phyloP scores from a whole-genome alignment of 106 monocot species.

The Platanthera guangdongensis region DNA sequence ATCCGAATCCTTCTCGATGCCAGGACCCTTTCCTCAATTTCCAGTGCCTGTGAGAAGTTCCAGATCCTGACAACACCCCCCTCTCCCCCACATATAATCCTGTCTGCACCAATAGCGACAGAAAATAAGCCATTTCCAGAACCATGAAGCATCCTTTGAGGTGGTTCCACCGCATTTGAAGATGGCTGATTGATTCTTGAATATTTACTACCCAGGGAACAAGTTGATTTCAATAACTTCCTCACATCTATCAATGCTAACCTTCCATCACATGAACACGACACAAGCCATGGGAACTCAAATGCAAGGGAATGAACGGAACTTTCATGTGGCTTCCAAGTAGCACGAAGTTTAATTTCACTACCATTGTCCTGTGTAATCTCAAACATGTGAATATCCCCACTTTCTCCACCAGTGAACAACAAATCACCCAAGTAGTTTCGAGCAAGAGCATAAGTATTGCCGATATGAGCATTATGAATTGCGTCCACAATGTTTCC shows the following conservation, averaged over 20 bases:
- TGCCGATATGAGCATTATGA: slow-evolving; percentile 37
- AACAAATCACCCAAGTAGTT: slow-evolving; percentile 53
- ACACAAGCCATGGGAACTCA: slow-evolving; percentile 90
- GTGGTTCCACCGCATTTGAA: slow-evolving; percentile 31
- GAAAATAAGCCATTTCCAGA: slow-evolving; percentile 47
- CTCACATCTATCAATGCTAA: slow-evolving; percentile 69
- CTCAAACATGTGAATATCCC: slow-evolving; percentile 61
- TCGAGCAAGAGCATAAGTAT: slow-evolving; percentile 44
- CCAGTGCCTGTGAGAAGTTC: slow-evolving; percentile 77
- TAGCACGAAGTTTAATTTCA: slow-evolving; percentile 27
- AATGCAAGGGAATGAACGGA: slow-evolving; percentile 62
- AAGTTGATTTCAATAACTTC: slow-evolving; percentile 37
- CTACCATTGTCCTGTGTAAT: slow-evolving; percentile 1
- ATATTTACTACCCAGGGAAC: not conserved
- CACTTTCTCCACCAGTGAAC: slow-evolving; percentile 79
- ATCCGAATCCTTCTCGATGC: slow-evolving; percentile 39
- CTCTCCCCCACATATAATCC: slow-evolving; percentile 74
- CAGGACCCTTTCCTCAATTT: slow-evolving; percentile 54
- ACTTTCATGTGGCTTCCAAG: slow-evolving; percentile 55
- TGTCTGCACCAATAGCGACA: slow-evolving; percentile 55
- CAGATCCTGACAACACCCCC: slow-evolving; percentile 65
- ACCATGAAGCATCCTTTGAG: slow-evolving; percentile 85
- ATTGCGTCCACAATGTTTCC: slow-evolving; percentile 27
- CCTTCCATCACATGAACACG: slow-evolving; percentile 66
- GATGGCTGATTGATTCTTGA: slow-evolving; percentile 5